Percentiles rank a stretch among this genome's conserved stretches.
Evolutionary conservation across 306 rosid genomes (phyloP).

Genomic region (Acmispon strigosus): DNA sequence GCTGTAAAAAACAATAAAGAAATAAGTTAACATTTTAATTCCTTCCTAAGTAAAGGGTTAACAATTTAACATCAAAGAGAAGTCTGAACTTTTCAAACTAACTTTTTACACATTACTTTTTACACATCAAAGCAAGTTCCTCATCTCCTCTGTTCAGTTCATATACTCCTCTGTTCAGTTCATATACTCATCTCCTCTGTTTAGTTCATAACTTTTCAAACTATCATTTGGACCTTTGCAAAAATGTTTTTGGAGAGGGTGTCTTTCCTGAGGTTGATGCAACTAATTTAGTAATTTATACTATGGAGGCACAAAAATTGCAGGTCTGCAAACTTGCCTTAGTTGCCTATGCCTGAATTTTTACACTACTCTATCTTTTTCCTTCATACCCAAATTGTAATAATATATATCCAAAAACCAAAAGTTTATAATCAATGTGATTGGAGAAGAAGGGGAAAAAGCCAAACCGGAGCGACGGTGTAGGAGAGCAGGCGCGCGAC

Average conservation of each 20-base stretch:
- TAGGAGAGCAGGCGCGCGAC: too few relatives aligned
- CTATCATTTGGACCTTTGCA: conserved; percentile 96
- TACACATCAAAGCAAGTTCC: conserved; percentile 57
- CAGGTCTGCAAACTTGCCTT: conserved; percentile 47
- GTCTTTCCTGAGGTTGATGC: conserved; percentile 71
- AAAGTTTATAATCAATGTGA: neutral
- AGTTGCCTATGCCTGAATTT: conserved; percentile 4
- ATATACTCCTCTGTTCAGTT: neutral
- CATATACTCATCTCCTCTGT: too few relatives aligned
- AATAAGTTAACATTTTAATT: too few relatives aligned
- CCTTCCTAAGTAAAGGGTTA: too few relatives aligned
- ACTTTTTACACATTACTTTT: too few relatives aligned
- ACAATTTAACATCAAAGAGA: too few relatives aligned
- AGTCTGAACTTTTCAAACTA: too few relatives aligned
- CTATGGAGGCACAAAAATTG: conserved; percentile 83
- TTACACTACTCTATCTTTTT: neutral
- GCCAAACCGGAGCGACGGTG: too few relatives aligned
- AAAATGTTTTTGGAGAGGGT: conserved; percentile 86
- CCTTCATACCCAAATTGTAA: neutral
- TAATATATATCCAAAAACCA: neutral
- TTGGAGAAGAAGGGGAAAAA: too few relatives aligned
- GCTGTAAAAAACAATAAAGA: too few relatives aligned
- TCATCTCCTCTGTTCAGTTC: neutral
- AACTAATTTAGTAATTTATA: conserved; percentile 74
- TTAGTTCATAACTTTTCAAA: too few relatives aligned